These are phyloP conservation scores for Pterocarpus santalinus DNA, from an alignment of 306 rosid species.

Conservation along the genomic window DNA sequence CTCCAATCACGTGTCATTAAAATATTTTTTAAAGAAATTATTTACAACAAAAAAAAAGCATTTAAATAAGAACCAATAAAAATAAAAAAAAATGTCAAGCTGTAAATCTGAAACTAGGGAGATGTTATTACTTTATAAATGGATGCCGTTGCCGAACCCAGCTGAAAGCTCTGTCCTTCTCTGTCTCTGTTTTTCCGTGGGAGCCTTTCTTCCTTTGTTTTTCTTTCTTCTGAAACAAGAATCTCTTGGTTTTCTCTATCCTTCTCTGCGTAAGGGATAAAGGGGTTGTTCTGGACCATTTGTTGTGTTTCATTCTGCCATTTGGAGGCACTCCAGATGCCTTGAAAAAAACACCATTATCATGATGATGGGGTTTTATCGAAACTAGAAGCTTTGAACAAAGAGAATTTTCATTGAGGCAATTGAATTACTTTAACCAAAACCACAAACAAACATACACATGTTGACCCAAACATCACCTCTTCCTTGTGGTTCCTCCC, in stretches of 20 bases:
- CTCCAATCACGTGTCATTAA: too few relatives aligned
- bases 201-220: conserved; percentile 26
- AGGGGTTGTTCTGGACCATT: background rate
- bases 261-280: background rate
- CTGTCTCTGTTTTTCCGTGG: conserved; percentile 35
- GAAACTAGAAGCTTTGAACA: conserved; percentile 17
- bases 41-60: background rate
- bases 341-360: conserved; percentile 3
- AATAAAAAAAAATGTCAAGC: background rate
- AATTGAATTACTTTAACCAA: background rate
- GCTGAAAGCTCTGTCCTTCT: conserved; percentile 36
- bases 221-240: conserved; percentile 16
- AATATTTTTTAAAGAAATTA: too few relatives aligned
- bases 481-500: conserved; percentile 1
- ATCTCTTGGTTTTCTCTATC: background rate
- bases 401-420: conserved; percentile 21
- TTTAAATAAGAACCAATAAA: background rate
- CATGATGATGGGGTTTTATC: background rate
- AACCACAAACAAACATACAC: background rate
- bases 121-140: conserved; percentile 41
- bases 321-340: conserved; percentile 26
- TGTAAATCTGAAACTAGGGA: background rate
- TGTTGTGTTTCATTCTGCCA: conserved; percentile 24
- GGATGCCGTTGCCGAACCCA: conserved; percentile 43
- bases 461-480: conserved; percentile 21